These are phyloP conservation scores for Saccharomycopsis olivae DNA, from an alignment of 805 yeast genomes.

Conservation along the genomic window DNA sequence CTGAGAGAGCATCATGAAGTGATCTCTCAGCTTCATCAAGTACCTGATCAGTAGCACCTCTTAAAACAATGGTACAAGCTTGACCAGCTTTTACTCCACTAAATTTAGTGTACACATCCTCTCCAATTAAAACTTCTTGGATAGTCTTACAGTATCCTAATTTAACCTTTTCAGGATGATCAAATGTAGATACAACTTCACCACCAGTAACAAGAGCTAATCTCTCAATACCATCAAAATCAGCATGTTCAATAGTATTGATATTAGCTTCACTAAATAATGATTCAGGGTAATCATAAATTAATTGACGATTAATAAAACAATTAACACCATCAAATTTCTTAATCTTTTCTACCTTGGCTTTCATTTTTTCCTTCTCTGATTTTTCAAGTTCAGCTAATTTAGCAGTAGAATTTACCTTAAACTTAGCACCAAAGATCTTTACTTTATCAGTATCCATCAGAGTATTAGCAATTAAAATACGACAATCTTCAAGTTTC, in stretches of 20 bases:
- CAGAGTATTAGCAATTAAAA: constrained; percentile 89
- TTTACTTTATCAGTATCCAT: constrained; percentile 97
- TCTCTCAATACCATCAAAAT: constrained; percentile 95
- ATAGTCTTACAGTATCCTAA: constrained; percentile 82
- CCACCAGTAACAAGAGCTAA: constrained; percentile 96
- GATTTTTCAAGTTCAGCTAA: constrained; percentile 91
- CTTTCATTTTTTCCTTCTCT: constrained; percentile 87
- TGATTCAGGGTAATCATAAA: constrained; percentile 97
- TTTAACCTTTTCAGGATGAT: constrained; percentile 75
- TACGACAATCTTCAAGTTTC: constrained; percentile 68
- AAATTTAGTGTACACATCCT: constrained; percentile 79
- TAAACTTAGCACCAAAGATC: constrained; percentile 94
- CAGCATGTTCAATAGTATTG: constrained; percentile 95
- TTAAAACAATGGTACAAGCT: constrained; percentile 89
- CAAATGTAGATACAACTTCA: constrained; percentile 95
- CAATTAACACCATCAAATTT: constrained; percentile 71
- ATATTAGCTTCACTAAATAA: constrained; percentile 79
- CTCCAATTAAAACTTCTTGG: constrained; percentile 85
- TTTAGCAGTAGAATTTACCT: constrained; percentile 90
- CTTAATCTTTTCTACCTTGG: constrained; percentile 79
- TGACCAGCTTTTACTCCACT: constrained; percentile 94
- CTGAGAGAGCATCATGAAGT: constrained; percentile 92
- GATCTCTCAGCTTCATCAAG: constrained; percentile 96
- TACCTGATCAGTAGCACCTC: constrained; percentile 97
- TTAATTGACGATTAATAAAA: constrained; percentile 91